These are phyloP conservation scores for Diplodia corticola DNA, from an alignment of 2,329 filamentous ascomycete genomes.

Conservation along the genomic window DNA sequence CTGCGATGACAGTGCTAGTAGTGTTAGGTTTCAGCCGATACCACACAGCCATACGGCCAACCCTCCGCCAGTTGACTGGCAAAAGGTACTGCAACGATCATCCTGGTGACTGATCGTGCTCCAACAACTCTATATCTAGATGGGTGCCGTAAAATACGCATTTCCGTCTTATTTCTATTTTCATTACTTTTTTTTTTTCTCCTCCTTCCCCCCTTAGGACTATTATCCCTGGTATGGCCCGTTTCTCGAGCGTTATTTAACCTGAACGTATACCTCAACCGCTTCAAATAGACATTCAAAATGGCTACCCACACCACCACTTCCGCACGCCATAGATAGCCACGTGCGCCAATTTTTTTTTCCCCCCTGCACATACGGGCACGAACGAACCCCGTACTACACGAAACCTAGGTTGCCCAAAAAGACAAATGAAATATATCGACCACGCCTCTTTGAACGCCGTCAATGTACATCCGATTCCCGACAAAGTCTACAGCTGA, in stretches of 20 bases:
- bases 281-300: not conserved
- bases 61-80: too few relatives aligned
- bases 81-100: too few relatives aligned
- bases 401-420: not conserved
- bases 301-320: not conserved
- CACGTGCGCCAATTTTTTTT: not conserved
- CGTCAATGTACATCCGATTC: not conserved
- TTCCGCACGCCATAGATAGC: not conserved
- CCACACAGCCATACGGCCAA: too few relatives aligned
- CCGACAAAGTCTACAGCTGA: not conserved
- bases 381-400: not conserved
- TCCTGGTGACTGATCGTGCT: too few relatives aligned
- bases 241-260: not conserved
- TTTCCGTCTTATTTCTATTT: not conserved
- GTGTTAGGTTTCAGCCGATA: too few relatives aligned
- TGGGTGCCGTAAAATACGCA: not conserved
- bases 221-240: not conserved
- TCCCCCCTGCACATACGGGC: too few relatives aligned
- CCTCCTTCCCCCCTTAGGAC: not conserved
- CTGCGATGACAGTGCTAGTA: too few relatives aligned
- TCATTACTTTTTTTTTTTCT: not conserved
- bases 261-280: not conserved
- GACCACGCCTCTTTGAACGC: not conserved
- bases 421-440: not conserved
- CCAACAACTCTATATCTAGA: too few relatives aligned